Evolutionary conservation across 2,329 filamentous ascomycete genomes (phyloP).

Genomic region (Neoscytalidium dimidiatum): DNA sequence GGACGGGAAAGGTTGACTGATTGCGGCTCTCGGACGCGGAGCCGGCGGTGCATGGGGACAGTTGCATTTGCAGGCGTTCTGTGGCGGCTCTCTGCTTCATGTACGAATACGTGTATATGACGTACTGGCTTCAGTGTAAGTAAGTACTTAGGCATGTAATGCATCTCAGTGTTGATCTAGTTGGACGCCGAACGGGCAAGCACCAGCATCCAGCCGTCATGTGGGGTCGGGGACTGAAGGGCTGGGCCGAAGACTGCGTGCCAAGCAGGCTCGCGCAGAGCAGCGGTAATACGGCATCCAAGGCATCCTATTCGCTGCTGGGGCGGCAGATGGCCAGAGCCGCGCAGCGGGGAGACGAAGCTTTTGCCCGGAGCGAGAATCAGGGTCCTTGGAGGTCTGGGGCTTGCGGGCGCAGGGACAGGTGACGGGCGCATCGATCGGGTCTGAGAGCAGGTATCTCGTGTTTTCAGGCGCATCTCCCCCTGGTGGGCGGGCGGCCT

Average conservation of each 20-base stretch:
- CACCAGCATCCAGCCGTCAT: background rate
- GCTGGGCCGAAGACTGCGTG: background rate
- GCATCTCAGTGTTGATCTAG: background rate
- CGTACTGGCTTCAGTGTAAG: background rate
- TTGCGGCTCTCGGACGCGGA: background rate
- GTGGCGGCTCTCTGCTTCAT: slow-evolving; percentile 10
- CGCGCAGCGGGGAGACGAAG: background rate
- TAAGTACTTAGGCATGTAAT: background rate
- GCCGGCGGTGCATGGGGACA: background rate
- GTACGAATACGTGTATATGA: slow-evolving; percentile 11
- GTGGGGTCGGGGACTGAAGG: slow-evolving; percentile 8
- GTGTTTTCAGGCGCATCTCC: background rate
- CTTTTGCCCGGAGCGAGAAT: background rate
- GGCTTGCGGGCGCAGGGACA: slow-evolving; percentile 9
- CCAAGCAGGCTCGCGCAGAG: background rate
- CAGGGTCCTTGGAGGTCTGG: background rate
- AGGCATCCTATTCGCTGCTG: background rate
- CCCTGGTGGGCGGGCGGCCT: background rate
- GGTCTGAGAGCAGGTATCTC: background rate
- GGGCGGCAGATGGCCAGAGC: background rate
- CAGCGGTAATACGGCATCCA: background rate
- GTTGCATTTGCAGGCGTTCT: slow-evolving; percentile 14
- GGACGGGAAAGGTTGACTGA: background rate
- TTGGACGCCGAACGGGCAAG: background rate
- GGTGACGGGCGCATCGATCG: background rate